A percentile compares a stretch with the other conserved stretches of the same genome.
Evolutionary conservation across 2,329 filamentous ascomycete species (phyloP).

Genomic region (Cercospora janseana): DNA sequence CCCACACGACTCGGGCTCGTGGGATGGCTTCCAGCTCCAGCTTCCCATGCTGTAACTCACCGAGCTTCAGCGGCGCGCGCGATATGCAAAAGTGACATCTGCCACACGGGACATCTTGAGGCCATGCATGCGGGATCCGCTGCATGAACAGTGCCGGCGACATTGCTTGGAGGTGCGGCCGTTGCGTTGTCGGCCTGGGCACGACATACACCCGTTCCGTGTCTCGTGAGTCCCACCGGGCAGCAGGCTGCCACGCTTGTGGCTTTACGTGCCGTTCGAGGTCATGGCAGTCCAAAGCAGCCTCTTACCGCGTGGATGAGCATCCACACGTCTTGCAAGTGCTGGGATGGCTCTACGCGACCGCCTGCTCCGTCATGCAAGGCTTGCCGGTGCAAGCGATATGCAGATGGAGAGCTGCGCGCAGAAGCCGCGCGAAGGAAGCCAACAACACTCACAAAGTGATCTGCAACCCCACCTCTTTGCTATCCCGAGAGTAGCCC

Average conservation of each 20-base stretch:
- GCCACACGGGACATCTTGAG: no score
- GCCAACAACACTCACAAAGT: not conserved
- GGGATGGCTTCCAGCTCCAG: not conserved
- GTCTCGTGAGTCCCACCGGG: slow-evolving; percentile 22
- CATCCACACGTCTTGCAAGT: not conserved
- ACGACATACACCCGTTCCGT: slow-evolving; percentile 9
- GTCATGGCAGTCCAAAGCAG: slow-evolving; percentile 6
- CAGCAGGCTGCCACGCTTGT: slow-evolving; percentile 13
- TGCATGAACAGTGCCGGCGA: no score
- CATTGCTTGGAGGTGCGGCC: no score
- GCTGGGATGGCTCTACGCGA: not conserved
- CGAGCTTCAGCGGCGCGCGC: not conserved
- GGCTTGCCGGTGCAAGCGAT: slow-evolving; percentile 1
- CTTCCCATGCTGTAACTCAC: not conserved
- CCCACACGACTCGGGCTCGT: not conserved
- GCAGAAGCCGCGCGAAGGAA: not conserved
- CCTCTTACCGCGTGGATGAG: slow-evolving; percentile 10
- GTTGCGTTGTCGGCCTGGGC: no score
- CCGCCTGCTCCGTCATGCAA: slow-evolving; percentile 1
- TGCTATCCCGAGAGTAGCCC: not conserved
- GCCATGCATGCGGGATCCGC: no score
- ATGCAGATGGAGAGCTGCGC: not conserved
- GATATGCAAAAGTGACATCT: not conserved
- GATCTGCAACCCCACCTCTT: slow-evolving; percentile 6
- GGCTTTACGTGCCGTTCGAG: slow-evolving; percentile 18